Evolutionary conservation across 2,329 filamentous ascomycete genomes (phyloP).

Genomic region (Paracamarosporium sp.): DNA sequence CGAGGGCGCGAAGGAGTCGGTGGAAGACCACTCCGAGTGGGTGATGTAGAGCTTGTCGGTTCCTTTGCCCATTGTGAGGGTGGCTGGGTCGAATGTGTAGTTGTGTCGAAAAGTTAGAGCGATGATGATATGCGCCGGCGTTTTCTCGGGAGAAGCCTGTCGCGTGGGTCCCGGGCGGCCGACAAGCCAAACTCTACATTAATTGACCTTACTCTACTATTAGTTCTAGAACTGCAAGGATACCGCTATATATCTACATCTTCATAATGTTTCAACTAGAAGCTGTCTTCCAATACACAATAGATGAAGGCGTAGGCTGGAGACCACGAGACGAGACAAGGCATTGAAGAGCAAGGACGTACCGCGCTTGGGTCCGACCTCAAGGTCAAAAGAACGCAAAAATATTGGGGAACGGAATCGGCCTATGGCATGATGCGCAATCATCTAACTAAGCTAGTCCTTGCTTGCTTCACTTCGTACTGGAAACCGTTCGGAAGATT

Average conservation of each 20-base stretch:
- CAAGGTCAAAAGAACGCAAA: no score
- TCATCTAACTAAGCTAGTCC: background rate
- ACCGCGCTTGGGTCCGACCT: no score
- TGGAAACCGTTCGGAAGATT: background rate
- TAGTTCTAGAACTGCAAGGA: no score
- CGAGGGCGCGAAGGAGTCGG: conserved; percentile 85
- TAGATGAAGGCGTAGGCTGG: no score
- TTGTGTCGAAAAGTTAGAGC: background rate
- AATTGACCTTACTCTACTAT: no score
- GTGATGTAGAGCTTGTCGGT: conserved; percentile 71
- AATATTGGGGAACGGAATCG: no score
- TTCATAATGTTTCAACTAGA: no score
- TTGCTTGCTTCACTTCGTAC: background rate
- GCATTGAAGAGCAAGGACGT: no score
- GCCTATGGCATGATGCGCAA: background rate
- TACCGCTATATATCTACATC: no score
- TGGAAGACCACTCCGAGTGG: conserved; percentile 95
- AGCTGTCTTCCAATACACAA: no score
- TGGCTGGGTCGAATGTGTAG: background rate
- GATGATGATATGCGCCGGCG: conserved; percentile 6
- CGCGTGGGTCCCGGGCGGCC: background rate
- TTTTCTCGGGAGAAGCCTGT: background rate
- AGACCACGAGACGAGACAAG: no score
- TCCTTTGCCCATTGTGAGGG: conserved; percentile 43
- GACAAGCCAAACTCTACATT: no score